Percentiles rank a stretch among this genome's conserved stretches.
These are phyloP conservation scores for Curvularia eragrostidis DNA, from an alignment of 2,329 filamentous ascomycete genomes.

Conservation along the genomic window DNA sequence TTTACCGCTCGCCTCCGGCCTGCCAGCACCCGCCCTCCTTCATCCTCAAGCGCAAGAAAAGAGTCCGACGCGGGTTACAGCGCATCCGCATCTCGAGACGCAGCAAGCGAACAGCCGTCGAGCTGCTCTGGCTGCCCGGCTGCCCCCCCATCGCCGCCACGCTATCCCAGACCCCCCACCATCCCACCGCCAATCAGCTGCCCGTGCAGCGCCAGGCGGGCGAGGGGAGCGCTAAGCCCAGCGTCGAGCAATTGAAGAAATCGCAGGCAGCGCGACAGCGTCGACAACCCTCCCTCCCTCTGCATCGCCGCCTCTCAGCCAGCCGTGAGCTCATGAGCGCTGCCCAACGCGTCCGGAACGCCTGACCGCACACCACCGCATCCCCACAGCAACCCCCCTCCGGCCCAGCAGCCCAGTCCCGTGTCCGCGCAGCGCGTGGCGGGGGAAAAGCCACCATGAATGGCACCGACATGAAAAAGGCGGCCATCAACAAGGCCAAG, in stretches of 20 bases:
- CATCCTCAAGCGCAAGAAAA: background rate
- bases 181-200: conserved; percentile 40
- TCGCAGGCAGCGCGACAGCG: conserved; percentile 35
- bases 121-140: background rate
- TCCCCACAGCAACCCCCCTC: conserved; percentile 17
- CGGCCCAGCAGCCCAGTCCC: conserved; percentile 21
- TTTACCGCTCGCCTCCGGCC: conserved; percentile 17
- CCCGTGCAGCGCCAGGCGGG: conserved; percentile 32
- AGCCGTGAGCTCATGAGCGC: conserved; percentile 34
- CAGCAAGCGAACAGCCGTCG: background rate
- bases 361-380: conserved; percentile 34
- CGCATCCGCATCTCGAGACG: background rate
- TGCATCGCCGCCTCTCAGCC: background rate
- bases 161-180: conserved; percentile 21
- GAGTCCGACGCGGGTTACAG: background rate
- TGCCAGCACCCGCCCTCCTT: conserved; percentile 1
- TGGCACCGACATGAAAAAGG: conserved; percentile 68
- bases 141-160: conserved; percentile 14
- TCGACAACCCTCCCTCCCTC: conserved; percentile 15
- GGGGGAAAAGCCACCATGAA: conserved; percentile 62
- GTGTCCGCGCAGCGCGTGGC: conserved; percentile 34
- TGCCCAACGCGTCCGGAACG: conserved; percentile 36
- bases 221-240: conserved; percentile 46
- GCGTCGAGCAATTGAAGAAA: conserved; percentile 47
- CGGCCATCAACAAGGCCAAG: conserved; percentile 70